Percentiles rank a stretch among this genome's conserved stretches.
Evolutionary conservation across 345 rosid genomes (phyloP).

Genomic region (Eucalyptus sideroxylon): DNA sequence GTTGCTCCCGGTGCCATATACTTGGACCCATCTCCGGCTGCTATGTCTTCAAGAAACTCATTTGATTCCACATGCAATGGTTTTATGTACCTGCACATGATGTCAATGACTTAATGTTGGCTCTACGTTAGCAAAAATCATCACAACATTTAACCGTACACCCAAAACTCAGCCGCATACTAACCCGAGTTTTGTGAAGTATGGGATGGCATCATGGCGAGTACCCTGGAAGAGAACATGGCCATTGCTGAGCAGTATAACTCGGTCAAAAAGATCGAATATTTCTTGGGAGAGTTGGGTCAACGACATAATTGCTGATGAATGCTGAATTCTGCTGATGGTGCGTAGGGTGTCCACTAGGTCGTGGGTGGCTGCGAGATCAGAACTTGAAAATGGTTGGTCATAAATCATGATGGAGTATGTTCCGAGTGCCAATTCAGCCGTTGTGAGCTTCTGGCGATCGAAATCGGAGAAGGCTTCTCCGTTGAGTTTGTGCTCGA

Average conservation of each 20-base stretch:
- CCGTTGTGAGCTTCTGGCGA: conserved; percentile 18
- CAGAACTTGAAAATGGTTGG: conserved; percentile 14
- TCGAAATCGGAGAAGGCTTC: conserved; percentile 11
- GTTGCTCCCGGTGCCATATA: conserved; percentile 10
- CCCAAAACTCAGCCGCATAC: not conserved
- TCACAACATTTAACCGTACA: not conserved
- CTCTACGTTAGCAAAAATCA: not conserved
- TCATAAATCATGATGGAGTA: conserved; percentile 17
- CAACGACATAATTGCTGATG: conserved; percentile 11
- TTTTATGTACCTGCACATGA: conserved; percentile 7
- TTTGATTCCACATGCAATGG: conserved; percentile 10
- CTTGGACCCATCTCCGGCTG: conserved; percentile 8
- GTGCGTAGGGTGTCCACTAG: conserved; percentile 13
- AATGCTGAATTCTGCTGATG: conserved; percentile 18
- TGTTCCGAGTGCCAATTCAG: conserved; percentile 13
- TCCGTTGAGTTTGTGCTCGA: conserved; percentile 8
- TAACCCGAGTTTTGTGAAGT: conserved; percentile 13
- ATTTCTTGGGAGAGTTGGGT: conserved; percentile 13
- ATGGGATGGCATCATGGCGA: conserved; percentile 12
- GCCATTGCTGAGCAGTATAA: conserved; percentile 6
- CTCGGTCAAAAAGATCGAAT: conserved; percentile 14
- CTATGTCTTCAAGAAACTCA: conserved; percentile 15
- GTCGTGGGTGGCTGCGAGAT: conserved; percentile 7
- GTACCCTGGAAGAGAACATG: conserved; percentile 18
- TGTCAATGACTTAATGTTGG: not conserved